A percentile compares a stretch with the other conserved stretches of the same genome.
Conservation (phyloP, 371 early-diverging fungal genomes). For the Mortierella sp. region DNA sequence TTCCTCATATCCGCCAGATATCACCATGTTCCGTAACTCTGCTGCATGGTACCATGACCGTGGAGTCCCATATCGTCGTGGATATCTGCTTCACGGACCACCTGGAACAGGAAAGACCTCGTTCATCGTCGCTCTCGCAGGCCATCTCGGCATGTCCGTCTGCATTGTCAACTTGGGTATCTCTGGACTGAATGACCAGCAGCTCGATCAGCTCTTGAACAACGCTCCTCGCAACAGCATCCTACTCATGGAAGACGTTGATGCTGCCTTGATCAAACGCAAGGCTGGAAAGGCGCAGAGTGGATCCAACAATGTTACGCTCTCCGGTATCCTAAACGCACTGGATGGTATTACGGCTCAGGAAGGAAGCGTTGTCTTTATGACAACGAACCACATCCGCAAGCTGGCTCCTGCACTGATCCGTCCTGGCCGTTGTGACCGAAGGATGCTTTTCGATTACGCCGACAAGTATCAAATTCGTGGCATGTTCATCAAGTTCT, state of each 20-base stretch:
- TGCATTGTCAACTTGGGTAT: constrained; percentile 80
- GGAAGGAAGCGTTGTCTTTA: constrained; percentile 79
- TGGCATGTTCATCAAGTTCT: constrained; percentile 61
- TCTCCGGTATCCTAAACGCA: constrained; percentile 83
- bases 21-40: constrained; percentile 46
- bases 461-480: constrained; percentile 46
- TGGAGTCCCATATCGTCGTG: constrained; percentile 77
- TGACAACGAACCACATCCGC: constrained; percentile 91
- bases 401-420: constrained; percentile 87
- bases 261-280: constrained; percentile 68
- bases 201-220: constrained; percentile 71
- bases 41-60: constrained; percentile 53
- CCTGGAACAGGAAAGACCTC: constrained; percentile 92
- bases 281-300: constrained; percentile 39
- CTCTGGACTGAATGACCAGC: constrained; percentile 69
- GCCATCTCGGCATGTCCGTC: constrained; percentile 72
- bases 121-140: constrained; percentile 84
- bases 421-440: constrained; percentile 89
- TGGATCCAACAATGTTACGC: constrained; percentile 59
- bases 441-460: constrained; percentile 66
- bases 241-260: constrained; percentile 90
- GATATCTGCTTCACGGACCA: constrained; percentile 80
- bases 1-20: constrained; percentile 13
- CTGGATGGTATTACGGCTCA: constrained; percentile 85
- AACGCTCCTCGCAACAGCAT: constrained; percentile 81